Evolutionary conservation across 768 basidiomycete genomes (phyloP), one percentile per base, ranked within the genome.

Genomic region (Boletus huronensis): DNA sequence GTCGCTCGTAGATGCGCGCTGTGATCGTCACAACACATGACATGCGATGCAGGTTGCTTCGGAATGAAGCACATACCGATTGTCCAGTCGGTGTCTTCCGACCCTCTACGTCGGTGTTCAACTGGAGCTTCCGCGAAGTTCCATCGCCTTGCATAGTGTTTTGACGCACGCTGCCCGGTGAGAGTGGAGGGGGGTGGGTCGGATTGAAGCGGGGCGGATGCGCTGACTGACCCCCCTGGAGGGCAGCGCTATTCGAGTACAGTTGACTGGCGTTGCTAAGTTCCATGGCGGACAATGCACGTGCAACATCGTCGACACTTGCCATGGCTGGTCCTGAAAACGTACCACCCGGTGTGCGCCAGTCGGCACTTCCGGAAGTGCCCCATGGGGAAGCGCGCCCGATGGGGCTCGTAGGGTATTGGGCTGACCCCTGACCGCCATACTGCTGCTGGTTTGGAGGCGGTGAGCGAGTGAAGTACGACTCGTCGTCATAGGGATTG

Each of bases 181-280:
- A 70, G 53, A 81, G 81, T n/a, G 71, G 65, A 43, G 78, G 73
- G 8, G 77, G 74, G 32, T 75, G 65, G 46, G 76, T 70, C 28
- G 76, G 59, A 61, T 80, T 87, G 74, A 90, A 90, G 39, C 87
- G 80, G 35, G 88, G 88, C 5, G 87, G 85, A 62, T 85, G 83
- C 10, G 68, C 72, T 50, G 80, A 79, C 58, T 85, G 86, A 29
- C 81, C 78, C 21, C 49, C 70, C 56, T 78, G 79, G 55, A 64
- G 62, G 7, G 75, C 55, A 34, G 62, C 46, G 52, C 57, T 69
- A 45, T 63, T 55, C 50, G 64, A 62, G 59, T 68, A 70, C 54
- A 70, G 51, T 47, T 65, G 64, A 53, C 58, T 59, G 41, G 58
- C 57, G 45, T 66, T 70, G 53, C 73, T 73, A 29, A 92, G 72